Conservation (phyloP, 2,329 filamentous ascomycete genomes). For the Arthrobotrys pseudoclavata region DNA sequence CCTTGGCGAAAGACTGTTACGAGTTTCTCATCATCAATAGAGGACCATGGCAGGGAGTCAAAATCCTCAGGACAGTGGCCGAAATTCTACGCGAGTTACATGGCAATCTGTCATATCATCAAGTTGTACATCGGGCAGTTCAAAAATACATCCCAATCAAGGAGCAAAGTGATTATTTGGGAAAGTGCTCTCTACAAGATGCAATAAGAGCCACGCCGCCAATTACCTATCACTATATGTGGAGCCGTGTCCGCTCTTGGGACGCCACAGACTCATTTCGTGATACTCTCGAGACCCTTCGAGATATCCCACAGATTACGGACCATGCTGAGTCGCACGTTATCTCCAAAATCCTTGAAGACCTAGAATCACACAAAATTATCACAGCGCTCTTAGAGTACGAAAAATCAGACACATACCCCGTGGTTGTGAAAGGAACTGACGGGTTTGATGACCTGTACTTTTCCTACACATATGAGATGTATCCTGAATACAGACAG, state of each 20-base stretch:
- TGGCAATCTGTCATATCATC: not conserved
- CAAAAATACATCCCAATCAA: not conserved
- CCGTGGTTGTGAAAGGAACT: not conserved
- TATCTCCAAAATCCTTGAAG: not conserved
- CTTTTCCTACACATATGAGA: not conserved
- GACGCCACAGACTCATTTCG: not conserved
- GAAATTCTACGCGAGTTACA: not conserved
- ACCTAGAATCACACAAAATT: not conserved
- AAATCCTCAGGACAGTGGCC: not conserved
- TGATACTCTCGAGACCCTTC: not conserved
- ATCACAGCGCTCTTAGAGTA: not conserved
- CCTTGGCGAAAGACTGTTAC: not conserved
- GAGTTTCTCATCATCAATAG: not conserved
- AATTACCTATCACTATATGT: not conserved
- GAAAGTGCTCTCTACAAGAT: not conserved
- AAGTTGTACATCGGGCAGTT: not conserved
- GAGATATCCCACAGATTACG: not conserved
- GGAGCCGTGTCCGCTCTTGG: slow-evolving; percentile 7
- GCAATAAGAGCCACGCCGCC: not conserved
- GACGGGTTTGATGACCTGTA: slow-evolving; percentile 4
- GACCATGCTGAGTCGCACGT: not conserved
- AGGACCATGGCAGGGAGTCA: too few species aligned
- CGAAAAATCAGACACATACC: not conserved
- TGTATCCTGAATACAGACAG: not conserved
- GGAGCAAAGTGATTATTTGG: not conserved